Conservation (phyloP, 139 green algal genomes). For the Desmodesmus armatus region DNA sequence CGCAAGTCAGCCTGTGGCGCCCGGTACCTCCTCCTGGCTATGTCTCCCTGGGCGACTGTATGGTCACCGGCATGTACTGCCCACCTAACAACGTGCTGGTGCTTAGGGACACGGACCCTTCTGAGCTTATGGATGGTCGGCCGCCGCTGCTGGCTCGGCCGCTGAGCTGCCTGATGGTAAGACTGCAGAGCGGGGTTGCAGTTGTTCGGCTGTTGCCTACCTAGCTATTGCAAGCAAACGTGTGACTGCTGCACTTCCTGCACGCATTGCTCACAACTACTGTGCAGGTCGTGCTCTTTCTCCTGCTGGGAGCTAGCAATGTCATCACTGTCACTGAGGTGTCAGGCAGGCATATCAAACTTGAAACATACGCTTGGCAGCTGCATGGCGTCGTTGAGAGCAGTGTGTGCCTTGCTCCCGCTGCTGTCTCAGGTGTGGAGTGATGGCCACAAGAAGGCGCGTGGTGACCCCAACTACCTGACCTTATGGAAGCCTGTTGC, state of each 20-base stretch:
- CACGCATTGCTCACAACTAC: too few species aligned
- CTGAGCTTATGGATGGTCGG: constrained; percentile 26
- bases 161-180: constrained; percentile 48
- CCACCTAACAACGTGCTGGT: constrained; percentile 69
- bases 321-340: too few species aligned
- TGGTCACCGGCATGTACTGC: constrained; percentile 65
- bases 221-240: too few species aligned
- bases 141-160: constrained; percentile 59
- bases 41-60: constrained; percentile 74
- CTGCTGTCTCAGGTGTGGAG: constrained; percentile 81
- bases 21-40: constrained; percentile 81
- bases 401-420: too few species aligned
- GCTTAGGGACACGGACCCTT: constrained; percentile 62
- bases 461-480: constrained; percentile 58
- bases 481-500: constrained; percentile 84
- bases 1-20: constrained; percentile 60
- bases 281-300: too few species aligned
- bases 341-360: too few species aligned
- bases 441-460: constrained; percentile 61
- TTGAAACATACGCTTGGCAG: too few species aligned
- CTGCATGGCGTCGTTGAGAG: too few species aligned
- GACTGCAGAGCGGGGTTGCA: too few species aligned
- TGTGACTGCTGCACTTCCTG: too few species aligned
- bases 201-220: too few species aligned
- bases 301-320: too few species aligned